Base-by-base conservation (phyloP, 805 yeast genomes). In the Ogataea pini region DNA sequence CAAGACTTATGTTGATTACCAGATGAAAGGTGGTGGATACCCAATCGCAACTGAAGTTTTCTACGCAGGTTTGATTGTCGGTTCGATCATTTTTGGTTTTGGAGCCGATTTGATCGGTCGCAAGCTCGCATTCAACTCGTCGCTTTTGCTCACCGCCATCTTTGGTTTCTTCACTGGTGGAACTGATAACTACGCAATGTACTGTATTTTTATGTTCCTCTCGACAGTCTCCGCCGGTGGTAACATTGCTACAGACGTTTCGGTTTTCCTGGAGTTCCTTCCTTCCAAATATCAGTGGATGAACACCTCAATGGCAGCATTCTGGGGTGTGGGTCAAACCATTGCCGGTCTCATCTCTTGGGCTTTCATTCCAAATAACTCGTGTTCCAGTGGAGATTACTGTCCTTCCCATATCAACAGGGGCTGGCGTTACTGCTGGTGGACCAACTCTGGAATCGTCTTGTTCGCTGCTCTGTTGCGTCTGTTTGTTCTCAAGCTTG, bases 311-410 rank as follows among this genome's bases (percentile, higher is more conserved):
- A 72, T 81, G 64, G 42, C 42, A 9, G 42, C 42, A 37, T 82
- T 76, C 79, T 81, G 86, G 86, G 82, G 84, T 38, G 68, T 81
- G 29, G 86, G 85, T 27, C 85, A 81, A 59, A 72, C 82, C 2
- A 67, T 80, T 36, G 74, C 82, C 10, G 70, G 70, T 27, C 63
- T 79, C 16, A 56, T 79, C 34, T 75, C 82, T 4, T 81, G 83
- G 82, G 84, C 80, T 0, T 75, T 77, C 46, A 65, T 82, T 41
- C 74, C 81, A 12, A 72, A 75, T 49, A 69, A 69, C 50, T 74
- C 80, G 4, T 80, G 86, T 58, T 61, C 65, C 16, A 59, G 70
- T 64, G 60, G 61, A 7, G 71, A 60, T n/a, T 38, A 67, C 34
- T 81, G 86, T 60, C 69, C 70, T 25, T 68, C 77, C 8, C 48